phyloP scores from a whole-genome alignment of 2,329 filamentous ascomycete genomes.

The Pyricularia grisea region DNA sequence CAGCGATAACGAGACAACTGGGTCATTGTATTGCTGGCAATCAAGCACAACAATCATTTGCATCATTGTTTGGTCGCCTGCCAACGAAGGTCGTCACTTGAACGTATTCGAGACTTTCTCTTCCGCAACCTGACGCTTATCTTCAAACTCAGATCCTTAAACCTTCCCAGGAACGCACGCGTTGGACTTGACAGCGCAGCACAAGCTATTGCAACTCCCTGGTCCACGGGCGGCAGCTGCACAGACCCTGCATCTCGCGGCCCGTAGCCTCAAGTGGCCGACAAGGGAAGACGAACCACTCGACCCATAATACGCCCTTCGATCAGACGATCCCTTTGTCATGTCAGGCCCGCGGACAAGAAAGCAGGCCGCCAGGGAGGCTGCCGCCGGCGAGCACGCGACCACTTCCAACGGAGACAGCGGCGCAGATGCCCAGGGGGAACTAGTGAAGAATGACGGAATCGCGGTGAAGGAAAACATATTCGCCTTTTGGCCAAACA shows the following conservation, averaged over 20 bases:
- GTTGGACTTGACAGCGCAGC: neutral
- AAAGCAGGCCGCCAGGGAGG: slow-evolving; percentile 16
- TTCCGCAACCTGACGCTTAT: neutral
- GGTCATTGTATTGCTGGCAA: neutral
- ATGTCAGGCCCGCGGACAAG: slow-evolving; percentile 20
- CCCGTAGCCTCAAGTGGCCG: neutral
- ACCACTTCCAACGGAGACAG: slow-evolving; percentile 25
- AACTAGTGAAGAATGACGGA: slow-evolving; percentile 16
- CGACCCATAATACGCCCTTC: neutral
- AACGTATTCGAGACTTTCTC: neutral
- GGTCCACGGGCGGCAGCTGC: neutral
- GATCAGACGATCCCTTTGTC: neutral
- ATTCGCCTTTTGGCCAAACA: slow-evolving; percentile 72
- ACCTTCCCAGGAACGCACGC: neutral
- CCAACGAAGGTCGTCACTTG: neutral
- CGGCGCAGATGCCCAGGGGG: slow-evolving; percentile 12
- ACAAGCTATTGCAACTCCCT: neutral
- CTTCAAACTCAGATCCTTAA: neutral
- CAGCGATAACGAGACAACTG: neutral
- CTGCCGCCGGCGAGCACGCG: slow-evolving; percentile 12
- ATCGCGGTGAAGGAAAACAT: slow-evolving; percentile 56
- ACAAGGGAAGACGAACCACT: neutral
- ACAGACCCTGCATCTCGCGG: slow-evolving; percentile 1
- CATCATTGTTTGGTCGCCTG: neutral
- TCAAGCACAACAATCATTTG: neutral